Evolutionary conservation across 257 asterid genomes (phyloP).

Genomic region (Fraxinus cuspidata): DNA sequence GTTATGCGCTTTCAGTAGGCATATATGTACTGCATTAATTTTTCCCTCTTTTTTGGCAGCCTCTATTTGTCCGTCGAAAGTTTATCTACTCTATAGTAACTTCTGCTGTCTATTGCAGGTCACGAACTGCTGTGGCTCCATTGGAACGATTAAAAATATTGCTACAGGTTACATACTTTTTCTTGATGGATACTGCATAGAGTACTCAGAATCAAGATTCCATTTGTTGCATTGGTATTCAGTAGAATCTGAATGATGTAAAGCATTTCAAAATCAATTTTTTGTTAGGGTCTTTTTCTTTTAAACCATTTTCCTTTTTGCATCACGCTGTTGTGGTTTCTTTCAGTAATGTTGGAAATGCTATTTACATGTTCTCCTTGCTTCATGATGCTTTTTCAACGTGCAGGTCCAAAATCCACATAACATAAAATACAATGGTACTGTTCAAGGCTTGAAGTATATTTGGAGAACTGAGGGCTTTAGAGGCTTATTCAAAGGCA

Average conservation of each 20-base stretch:
- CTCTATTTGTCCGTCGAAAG: neutral
- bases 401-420: conserved; percentile 92
- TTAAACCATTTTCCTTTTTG: neutral
- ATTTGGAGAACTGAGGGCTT: conserved; percentile 85
- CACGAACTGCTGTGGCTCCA: conserved; percentile 98
- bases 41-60: neutral
- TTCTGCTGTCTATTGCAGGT: conserved; percentile 50
- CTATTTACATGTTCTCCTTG: conserved; percentile 11
- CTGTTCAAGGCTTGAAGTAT: conserved; percentile 82
- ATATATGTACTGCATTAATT: neutral
- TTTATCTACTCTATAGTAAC: neutral
- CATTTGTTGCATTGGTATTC: conserved; percentile 5
- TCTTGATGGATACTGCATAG: neutral
- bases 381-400: conserved; percentile 20
- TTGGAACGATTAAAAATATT: conserved; percentile 90
- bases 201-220: neutral
- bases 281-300: neutral
- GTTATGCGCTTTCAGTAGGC: neutral
- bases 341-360: conserved; percentile 8
- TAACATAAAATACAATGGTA: conserved; percentile 75
- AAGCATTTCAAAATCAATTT: neutral
- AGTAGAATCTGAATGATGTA: neutral
- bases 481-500: conserved; percentile 82
- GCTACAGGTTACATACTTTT: conserved; percentile 67
- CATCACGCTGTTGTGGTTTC: neutral